Base-by-base conservation (phyloP, 805 yeast species). In the Pichia gijzeniarum region DNA sequence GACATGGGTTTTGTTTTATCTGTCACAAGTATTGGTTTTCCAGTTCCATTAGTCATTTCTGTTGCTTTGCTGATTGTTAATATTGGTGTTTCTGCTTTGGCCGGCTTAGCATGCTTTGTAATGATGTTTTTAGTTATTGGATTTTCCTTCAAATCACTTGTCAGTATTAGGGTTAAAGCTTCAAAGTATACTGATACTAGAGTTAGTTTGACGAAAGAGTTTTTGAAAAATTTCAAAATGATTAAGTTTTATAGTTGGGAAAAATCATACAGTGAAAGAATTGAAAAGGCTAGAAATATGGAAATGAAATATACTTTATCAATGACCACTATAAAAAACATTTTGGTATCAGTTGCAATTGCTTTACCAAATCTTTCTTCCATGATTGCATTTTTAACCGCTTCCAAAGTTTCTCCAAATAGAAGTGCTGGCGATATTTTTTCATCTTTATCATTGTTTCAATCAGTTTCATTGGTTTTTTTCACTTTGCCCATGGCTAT, bases 231-330 rank as follows among this genome's bases (percentile, higher is more conserved):
- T 51, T 77, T 88, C 70, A 86, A 84, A 60, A 73, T 82, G 63
- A 82, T 90, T 62, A 90, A 90, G 66, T 82, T 77, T 57, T 90
- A 89, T 61, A 82, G 93, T 4, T 90, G 96, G 96, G 97, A 90
- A 60, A 71, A 71, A 35, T 85, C 96, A 1, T 90, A 86, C 58
- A 70, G 73, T 48, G 61, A 72, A 12, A 70, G 72, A 43, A 73
- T 90, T 33, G 56, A 73, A 21, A 70, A 67, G 4, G 70, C 76
- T 13, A 77, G 96, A 63, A 54, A 58, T 1, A 58, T 64, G n/a
- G 96, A 89, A 64, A 79, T 84, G 72, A 53, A 56, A 3, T 62
- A 69, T 35, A 70, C 89, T 35, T 72, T 79, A 48, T 67, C 63
- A 39, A 72, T 86, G 70, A 89, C 84, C 54, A 66, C 76, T 25